A percentile compares a stretch with the other conserved stretches of the same genome.
phyloP scores from a whole-genome alignment of 177 flowering plant species.

The Tripterygium wilfordii region DNA sequence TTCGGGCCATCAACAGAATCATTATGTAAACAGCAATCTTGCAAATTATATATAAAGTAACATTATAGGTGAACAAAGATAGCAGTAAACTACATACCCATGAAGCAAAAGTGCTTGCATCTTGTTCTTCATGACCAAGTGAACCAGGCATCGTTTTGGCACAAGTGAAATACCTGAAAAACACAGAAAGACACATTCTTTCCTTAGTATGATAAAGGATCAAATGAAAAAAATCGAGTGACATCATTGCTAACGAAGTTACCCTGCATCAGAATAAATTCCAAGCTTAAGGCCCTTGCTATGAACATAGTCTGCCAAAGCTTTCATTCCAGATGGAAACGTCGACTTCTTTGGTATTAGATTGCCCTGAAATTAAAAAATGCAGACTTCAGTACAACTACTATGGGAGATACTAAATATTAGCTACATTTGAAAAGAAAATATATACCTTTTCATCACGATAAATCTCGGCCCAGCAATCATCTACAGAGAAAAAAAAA shows the following conservation, averaged over 20 bases:
- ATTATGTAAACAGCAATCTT: too few species aligned
- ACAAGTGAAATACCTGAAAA: slow-evolving; percentile 42
- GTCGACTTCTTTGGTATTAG: slow-evolving; percentile 58
- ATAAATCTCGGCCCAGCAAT: slow-evolving; percentile 81
- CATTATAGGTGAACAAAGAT: too few species aligned
- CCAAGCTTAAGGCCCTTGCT: slow-evolving; percentile 91
- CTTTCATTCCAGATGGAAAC: slow-evolving; percentile 89
- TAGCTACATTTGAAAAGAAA: too few species aligned
- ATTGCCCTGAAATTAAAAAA: slow-evolving; percentile 46
- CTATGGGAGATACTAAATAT: too few species aligned
- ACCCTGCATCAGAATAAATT: slow-evolving; percentile 90
- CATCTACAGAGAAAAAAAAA: slow-evolving; percentile 42
- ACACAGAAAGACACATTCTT: too few species aligned
- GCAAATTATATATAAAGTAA: neutral
- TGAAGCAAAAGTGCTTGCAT: slow-evolving; percentile 61
- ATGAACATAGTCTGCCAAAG: slow-evolving; percentile 90
- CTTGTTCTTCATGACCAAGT: slow-evolving; percentile 50
- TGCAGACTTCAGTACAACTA: neutral
- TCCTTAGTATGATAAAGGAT: too few species aligned
- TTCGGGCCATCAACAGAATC: too few species aligned
- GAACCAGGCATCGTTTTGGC: slow-evolving; percentile 56
- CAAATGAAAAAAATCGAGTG: too few species aligned
- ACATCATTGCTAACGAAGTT: too few species aligned
- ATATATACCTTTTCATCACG: slow-evolving; percentile 44
- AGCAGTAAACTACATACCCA: slow-evolving; percentile 36